A percentile compares a stretch with the other conserved stretches of the same genome.
Conservation (phyloP, 768 basidiomycete species). For the Mycena indigotica region DNA sequence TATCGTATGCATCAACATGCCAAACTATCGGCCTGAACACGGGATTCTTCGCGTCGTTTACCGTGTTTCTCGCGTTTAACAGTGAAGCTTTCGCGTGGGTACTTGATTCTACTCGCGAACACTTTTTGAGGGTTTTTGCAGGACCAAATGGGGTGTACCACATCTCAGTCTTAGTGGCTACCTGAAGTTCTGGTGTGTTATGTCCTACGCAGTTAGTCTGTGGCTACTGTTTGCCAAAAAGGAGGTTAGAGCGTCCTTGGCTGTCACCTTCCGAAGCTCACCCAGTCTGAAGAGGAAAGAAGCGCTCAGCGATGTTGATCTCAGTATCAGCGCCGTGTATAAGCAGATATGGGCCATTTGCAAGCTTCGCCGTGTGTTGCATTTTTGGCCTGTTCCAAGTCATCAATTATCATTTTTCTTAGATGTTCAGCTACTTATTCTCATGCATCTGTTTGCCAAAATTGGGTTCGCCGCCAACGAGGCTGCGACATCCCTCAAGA, state of each 20-base stretch:
- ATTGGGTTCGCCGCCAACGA: conserved; percentile 95
- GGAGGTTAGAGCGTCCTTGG: no score
- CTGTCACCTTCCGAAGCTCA: no score
- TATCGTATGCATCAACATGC: conserved; percentile 96
- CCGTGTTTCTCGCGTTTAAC: conserved; percentile 96
- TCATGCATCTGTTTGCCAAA: conserved; percentile 89
- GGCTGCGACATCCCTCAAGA: conserved; percentile 85
- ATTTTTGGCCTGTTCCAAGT: conserved; percentile 1
- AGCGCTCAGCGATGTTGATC: conserved; percentile 70
- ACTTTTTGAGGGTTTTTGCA: conserved; percentile 28
- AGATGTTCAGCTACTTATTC: conserved; percentile 90
- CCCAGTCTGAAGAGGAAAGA: conserved; percentile 76
- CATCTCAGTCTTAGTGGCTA: conserved; percentile 75
- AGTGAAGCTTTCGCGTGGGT: conserved; percentile 86
- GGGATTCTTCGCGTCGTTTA: conserved; percentile 94
- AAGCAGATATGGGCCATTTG: conserved; percentile 94
- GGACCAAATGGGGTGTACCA: conserved; percentile 77
- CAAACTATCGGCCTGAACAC: conserved; percentile 97
- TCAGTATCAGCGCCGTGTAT: conserved; percentile 90
- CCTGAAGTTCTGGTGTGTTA: conserved; percentile 80
- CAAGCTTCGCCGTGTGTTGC: conserved; percentile 66
- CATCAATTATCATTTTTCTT: conserved; percentile 10
- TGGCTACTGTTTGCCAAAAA: conserved; percentile 88
- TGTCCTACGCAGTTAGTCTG: conserved; percentile 82
- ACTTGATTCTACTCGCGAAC: background rate